These are phyloP conservation scores for Trichomonas tenax DNA, from an alignment of 208 protist species.

Conservation along the genomic window DNA sequence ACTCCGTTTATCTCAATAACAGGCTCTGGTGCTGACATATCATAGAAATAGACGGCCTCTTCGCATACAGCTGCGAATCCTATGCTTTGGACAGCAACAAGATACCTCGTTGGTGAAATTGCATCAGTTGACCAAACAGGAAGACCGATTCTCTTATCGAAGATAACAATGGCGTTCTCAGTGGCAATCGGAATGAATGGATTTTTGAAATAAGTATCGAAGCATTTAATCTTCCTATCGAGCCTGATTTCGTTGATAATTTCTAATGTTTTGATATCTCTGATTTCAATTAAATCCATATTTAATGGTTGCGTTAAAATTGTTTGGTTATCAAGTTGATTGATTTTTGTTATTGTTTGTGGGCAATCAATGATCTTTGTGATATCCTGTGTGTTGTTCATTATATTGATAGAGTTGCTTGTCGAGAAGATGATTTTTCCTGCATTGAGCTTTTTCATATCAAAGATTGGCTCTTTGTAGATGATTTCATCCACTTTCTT, in stretches of 20 bases:
- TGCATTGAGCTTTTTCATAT: not conserved
- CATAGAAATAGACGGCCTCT: not conserved
- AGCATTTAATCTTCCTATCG: not conserved
- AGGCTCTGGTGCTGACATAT: not conserved
- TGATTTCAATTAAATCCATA: not conserved
- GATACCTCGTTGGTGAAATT: not conserved
- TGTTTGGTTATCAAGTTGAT: not conserved
- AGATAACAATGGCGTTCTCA: not conserved
- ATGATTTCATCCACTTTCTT: not conserved
- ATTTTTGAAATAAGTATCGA: not conserved
- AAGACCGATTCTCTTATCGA: not conserved
- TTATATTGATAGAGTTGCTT: not conserved
- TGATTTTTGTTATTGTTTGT: not conserved
- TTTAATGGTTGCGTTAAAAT: not conserved
- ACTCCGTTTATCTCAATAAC: not conserved
- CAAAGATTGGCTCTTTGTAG: not conserved
- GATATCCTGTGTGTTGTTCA: not conserved
- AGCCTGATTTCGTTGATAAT: not conserved
- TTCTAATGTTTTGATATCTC: not conserved
- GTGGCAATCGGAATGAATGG: not conserved
- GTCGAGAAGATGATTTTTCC: not conserved
- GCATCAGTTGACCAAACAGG: not conserved
- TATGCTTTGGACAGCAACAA: not conserved
- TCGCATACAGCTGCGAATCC: not conserved
- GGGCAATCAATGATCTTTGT: not conserved